phyloP scores from a whole-genome alignment of 2,329 filamentous ascomycete genomes.

The Dactylonectria macrodidyma region DNA sequence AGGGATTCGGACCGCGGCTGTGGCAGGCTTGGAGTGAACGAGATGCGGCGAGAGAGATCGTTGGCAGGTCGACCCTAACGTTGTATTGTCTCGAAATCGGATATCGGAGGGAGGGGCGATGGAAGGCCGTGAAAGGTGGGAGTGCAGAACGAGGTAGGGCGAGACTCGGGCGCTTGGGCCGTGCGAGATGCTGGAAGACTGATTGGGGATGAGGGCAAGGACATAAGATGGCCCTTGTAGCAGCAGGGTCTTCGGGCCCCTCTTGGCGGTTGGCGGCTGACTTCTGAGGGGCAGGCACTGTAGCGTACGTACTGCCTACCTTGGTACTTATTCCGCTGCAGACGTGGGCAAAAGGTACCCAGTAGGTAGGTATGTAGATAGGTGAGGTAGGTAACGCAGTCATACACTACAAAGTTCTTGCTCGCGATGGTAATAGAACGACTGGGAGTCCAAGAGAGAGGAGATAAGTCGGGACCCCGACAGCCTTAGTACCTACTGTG shows the following conservation, averaged over 20 bases:
- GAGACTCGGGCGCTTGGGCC: slow-evolving; percentile 6
- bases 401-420: too few relatives aligned
- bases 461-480: slow-evolving; percentile 8
- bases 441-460: background rate
- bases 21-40: background rate
- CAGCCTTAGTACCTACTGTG: background rate
- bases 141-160: background rate
- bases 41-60: background rate
- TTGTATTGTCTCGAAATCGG: slow-evolving; percentile 13
- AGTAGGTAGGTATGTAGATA: too few relatives aligned
- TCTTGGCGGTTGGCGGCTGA: background rate
- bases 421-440: background rate
- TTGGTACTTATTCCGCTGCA: background rate
- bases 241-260: background rate
- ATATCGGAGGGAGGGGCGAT: background rate
- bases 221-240: background rate
- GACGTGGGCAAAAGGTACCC: background rate
- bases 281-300: background rate
- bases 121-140: background rate
- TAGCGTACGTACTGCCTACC: background rate
- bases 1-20: slow-evolving; percentile 5
- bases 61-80: slow-evolving; percentile 4
- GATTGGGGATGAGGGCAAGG: background rate
- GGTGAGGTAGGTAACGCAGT: too few relatives aligned
- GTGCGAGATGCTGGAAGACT: slow-evolving; percentile 1